Conservation (phyloP, 192 early-diverging fungal species). For the Gryganskiella cystojenkinii region DNA sequence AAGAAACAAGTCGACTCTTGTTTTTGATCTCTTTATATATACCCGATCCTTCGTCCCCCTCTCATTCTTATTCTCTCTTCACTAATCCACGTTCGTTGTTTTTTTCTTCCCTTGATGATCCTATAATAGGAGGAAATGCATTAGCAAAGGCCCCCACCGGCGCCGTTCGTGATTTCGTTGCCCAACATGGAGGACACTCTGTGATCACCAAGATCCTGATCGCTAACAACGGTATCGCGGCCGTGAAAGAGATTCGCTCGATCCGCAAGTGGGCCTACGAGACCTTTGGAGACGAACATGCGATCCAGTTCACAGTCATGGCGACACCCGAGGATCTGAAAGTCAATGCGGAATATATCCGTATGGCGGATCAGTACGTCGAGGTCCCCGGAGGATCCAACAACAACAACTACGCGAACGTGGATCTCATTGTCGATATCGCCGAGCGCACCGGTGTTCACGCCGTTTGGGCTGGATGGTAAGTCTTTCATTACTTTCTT, state of each 20-base stretch:
- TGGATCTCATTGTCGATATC: constrained; percentile 97
- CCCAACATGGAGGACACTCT: constrained; percentile 81
- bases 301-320: constrained; percentile 98
- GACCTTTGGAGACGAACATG: constrained; percentile 96
- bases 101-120: not conserved
- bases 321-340: constrained; percentile 97
- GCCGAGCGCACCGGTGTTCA: constrained; percentile 96
- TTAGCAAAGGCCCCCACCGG: constrained; percentile 71
- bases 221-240: constrained; percentile 99
- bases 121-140: constrained; percentile 73
- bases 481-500: constrained; percentile 34
- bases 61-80: not conserved
- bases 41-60: not conserved
- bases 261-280: constrained; percentile 99
- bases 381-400: constrained; percentile 97
- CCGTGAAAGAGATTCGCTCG: constrained; percentile 98
- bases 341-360: constrained; percentile 98
- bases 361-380: constrained; percentile 99
- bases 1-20: not conserved
- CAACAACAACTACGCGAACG: constrained; percentile 99
- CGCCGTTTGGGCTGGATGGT: constrained; percentile 97
- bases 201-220: constrained; percentile 96
- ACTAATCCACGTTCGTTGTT: not conserved
- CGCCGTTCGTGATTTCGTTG: constrained; percentile 80
- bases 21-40: not conserved